Conservation (phyloP, 139 green algal genomes). For the Coelastrella sp. region DNA sequence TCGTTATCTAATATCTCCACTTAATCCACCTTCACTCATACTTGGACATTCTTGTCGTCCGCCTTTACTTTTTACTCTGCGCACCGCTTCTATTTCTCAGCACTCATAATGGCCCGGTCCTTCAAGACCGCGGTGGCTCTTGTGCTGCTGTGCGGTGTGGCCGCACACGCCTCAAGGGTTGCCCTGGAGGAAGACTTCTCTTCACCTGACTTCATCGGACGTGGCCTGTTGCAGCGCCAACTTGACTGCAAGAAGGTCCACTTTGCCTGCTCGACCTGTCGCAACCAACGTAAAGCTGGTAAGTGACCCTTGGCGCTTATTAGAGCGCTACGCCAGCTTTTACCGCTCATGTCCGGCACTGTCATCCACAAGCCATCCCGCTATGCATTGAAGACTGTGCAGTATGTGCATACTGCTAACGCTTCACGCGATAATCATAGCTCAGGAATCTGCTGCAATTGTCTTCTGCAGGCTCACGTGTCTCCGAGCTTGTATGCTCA, state of each 20-base stretch:
- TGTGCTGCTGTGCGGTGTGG: neutral
- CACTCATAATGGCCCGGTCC: neutral
- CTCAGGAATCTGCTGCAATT: neutral
- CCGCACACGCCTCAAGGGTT: neutral
- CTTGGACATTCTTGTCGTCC: too few species aligned
- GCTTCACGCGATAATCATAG: too few species aligned
- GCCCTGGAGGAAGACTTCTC: neutral
- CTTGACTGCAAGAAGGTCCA: neutral
- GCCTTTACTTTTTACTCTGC: too few species aligned
- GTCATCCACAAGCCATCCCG: too few species aligned
- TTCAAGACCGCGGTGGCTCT: neutral
- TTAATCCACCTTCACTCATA: too few species aligned
- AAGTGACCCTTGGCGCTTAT: neutral
- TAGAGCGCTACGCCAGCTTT: too few species aligned
- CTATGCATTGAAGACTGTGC: too few species aligned
- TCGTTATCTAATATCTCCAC: too few species aligned
- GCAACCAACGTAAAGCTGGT: neutral
- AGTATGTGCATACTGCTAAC: too few species aligned
- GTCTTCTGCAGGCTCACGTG: neutral
- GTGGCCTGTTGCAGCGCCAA: neutral
- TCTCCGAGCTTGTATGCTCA: neutral
- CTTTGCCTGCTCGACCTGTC: neutral
- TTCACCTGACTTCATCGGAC: neutral
- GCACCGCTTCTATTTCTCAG: too few species aligned
- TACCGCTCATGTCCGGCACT: too few species aligned